Evolutionary conservation across 345 rosid genomes (phyloP).

Genomic region (Boechera divaricarpa): DNA sequence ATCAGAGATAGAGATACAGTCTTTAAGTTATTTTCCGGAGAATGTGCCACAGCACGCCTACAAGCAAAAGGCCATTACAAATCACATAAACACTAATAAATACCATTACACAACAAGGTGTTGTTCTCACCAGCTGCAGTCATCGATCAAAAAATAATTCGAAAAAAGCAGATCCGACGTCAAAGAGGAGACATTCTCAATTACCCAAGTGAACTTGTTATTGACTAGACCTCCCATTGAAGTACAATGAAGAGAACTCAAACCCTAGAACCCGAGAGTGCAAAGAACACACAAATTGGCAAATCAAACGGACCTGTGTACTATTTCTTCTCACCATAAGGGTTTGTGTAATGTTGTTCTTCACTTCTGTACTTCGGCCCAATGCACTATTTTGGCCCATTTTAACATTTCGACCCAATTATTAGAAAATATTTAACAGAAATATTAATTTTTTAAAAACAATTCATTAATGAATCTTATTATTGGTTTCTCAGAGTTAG

Average conservation of each 20-base stretch:
- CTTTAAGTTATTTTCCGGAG: not conserved
- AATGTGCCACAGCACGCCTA: not conserved
- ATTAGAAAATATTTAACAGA: too few species aligned
- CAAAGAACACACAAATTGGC: too few species aligned
- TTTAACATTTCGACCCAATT: not conserved
- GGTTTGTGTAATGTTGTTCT: too few species aligned
- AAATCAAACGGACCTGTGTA: too few species aligned
- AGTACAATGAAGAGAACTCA: not conserved
- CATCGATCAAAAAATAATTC: not conserved
- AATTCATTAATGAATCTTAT: too few species aligned
- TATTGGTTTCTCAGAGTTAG: too few species aligned
- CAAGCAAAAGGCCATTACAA: not conserved
- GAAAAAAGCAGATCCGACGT: not conserved
- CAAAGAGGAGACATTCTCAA: not conserved
- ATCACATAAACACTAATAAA: not conserved
- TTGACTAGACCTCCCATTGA: not conserved
- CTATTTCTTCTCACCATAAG: too few species aligned
- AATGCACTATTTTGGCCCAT: too few species aligned
- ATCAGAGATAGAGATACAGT: not conserved
- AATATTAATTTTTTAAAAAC: too few species aligned
- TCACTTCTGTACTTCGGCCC: too few species aligned
- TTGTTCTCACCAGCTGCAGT: not conserved
- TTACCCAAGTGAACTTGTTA: slow-evolving; percentile 1
- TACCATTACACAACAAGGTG: not conserved
- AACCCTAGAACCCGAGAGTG: not conserved